Percentiles rank a stretch among this genome's conserved stretches.
phyloP scores from a whole-genome alignment of 306 rosid species.

The Lupinus albus region DNA sequence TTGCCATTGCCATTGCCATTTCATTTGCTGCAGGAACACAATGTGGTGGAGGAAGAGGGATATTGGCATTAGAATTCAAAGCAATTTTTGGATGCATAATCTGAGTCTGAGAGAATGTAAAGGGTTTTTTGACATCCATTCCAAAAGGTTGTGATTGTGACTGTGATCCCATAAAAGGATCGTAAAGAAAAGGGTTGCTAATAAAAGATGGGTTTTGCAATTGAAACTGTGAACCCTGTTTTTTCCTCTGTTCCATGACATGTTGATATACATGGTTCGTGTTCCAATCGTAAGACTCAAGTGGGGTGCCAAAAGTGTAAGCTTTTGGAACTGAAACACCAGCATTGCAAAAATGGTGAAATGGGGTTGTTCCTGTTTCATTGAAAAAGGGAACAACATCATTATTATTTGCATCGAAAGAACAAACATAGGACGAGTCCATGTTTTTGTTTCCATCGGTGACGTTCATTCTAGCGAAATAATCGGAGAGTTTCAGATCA shows the following conservation, averaged over 20 bases:
- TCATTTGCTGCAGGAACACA: conserved; percentile 32
- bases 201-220: conserved; percentile 26
- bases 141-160: conserved; percentile 41
- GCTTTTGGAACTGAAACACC: conserved; percentile 38
- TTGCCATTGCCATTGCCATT: conserved; percentile 29
- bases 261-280: conserved; percentile 36
- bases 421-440: conserved; percentile 17
- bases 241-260: conserved; percentile 37
- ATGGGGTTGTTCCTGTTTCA: conserved; percentile 31
- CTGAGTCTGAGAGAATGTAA: conserved; percentile 45
- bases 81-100: conserved; percentile 26
- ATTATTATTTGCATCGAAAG: conserved; percentile 26
- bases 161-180: conserved; percentile 31
- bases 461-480: conserved; percentile 46
- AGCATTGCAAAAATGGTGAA: conserved; percentile 34
- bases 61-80: conserved; percentile 37
- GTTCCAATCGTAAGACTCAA: conserved; percentile 37
- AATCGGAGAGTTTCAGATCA: conserved; percentile 45
- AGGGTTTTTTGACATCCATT: conserved; percentile 32
- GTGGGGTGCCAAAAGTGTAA: conserved; percentile 35
- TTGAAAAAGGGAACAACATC: conserved; percentile 34
- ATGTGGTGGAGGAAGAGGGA: conserved; percentile 10
- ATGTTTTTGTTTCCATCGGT: conserved; percentile 38
- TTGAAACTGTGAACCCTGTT: conserved; percentile 33
- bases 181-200: conserved; percentile 32